Percentiles rank a stretch among this genome's conserved stretches.
phyloP scores from a whole-genome alignment of 306 rosid genomes.

The Fragaria nilgerrensis region DNA sequence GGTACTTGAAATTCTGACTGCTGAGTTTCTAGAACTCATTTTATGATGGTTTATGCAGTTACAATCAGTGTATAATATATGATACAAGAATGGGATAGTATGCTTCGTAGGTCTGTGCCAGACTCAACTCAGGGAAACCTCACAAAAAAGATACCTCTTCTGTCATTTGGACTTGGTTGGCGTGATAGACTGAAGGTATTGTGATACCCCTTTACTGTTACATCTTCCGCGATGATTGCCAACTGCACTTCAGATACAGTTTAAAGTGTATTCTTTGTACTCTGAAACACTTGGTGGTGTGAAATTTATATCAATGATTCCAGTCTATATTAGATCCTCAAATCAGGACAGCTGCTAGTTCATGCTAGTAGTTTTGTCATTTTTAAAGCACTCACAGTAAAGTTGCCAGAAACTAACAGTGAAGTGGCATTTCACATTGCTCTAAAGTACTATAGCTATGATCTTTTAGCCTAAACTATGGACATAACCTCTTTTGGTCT shows the following conservation, averaged over 20 bases:
- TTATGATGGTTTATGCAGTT: neutral
- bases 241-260: neutral
- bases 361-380: neutral
- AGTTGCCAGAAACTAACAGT: neutral
- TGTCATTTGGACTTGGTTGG: slow-evolving; percentile 88
- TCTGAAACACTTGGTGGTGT: neutral
- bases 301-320: neutral
- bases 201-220: neutral
- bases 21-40: neutral
- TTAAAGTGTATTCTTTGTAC: neutral
- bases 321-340: neutral
- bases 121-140: slow-evolving; percentile 42
- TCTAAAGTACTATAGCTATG: neutral
- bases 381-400: neutral
- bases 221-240: slow-evolving; percentile 14
- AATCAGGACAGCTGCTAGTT: neutral
- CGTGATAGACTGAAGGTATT: slow-evolving; percentile 84
- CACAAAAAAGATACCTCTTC: slow-evolving; percentile 53
- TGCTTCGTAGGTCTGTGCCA: slow-evolving; percentile 44
- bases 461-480: neutral
- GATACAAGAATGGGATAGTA: slow-evolving; percentile 11
- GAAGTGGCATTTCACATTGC: neutral
- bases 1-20: slow-evolving; percentile 39
- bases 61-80: neutral
- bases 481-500: slow-evolving; percentile 22